A percentile compares a stretch with the other conserved stretches of the same genome.
Evolutionary conservation across 257 asterid genomes (phyloP).

Genomic region (Solanum etuberosum): DNA sequence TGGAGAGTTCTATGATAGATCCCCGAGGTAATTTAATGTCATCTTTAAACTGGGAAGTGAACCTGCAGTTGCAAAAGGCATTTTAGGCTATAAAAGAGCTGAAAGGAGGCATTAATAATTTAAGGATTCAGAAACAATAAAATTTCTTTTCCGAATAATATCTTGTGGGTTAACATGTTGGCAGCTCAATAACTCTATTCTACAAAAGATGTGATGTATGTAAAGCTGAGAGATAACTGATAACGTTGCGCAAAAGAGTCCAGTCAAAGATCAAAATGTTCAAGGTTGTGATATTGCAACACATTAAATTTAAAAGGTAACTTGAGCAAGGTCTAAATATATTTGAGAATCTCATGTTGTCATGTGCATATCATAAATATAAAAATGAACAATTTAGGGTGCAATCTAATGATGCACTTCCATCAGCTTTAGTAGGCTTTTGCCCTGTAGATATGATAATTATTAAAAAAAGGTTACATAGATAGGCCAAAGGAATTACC

Average conservation of each 20-base stretch:
- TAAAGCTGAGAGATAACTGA: neutral
- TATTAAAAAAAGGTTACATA: neutral
- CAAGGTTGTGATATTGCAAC: neutral
- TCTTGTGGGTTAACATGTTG: neutral
- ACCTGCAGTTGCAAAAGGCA: constrained; percentile 30
- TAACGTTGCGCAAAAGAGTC: neutral
- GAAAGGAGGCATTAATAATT: neutral
- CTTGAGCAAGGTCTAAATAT: too few relatives aligned
- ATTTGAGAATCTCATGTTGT: too few relatives aligned
- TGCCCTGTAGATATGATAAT: neutral
- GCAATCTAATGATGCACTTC: neutral
- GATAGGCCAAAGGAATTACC: constrained; percentile 18
- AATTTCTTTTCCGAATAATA: neutral
- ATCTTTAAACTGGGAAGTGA: constrained; percentile 76
- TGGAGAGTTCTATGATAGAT: constrained; percentile 59
- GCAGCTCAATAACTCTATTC: neutral
- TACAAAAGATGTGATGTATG: neutral
- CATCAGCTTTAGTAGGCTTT: neutral
- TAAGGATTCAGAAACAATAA: neutral
- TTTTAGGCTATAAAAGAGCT: neutral
- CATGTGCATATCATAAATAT: too few relatives aligned
- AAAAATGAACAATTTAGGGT: neutral
- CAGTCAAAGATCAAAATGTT: neutral
- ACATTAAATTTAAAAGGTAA: neutral
- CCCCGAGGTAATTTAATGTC: constrained; percentile 75